A percentile compares a stretch with the other conserved stretches of the same genome.
Evolutionary conservation across 2,329 filamentous ascomycete genomes (phyloP).

Genomic region (Aspergillus ochraceoroseus): DNA sequence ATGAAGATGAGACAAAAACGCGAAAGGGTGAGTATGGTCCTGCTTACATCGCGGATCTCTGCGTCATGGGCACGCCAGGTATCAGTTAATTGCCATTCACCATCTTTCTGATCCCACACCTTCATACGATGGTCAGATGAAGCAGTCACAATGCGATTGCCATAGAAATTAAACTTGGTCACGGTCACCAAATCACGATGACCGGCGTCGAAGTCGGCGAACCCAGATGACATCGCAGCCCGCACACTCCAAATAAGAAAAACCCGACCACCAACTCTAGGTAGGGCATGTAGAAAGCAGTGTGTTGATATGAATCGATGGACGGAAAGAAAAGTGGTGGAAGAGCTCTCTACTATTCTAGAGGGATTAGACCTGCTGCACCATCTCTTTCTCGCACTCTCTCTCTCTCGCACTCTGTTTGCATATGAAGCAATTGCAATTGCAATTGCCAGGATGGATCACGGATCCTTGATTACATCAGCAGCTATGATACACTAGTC

Average conservation of each 20-base stretch:
- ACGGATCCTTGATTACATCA: background rate
- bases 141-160: constrained; percentile 83
- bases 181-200: constrained; percentile 68
- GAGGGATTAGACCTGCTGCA: too few species aligned
- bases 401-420: too few species aligned
- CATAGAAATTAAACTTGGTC: constrained; percentile 86
- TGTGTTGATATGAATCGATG: too few species aligned
- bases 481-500: background rate
- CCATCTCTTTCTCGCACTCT: too few species aligned
- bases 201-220: constrained; percentile 44
- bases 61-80: constrained; percentile 86
- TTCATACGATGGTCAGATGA: constrained; percentile 90
- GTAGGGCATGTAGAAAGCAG: constrained; percentile 8
- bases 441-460: background rate
- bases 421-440: background rate
- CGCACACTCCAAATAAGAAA: constrained; percentile 16
- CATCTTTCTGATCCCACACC: constrained; percentile 75
- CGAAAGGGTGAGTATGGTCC: constrained; percentile 16
- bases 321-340: too few species aligned
- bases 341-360: background rate
- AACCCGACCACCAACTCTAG: background rate
- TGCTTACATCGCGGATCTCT: constrained; percentile 75
- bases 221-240: constrained; percentile 34
- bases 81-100: constrained; percentile 74
- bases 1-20: constrained; percentile 15